Evolutionary conservation across 2,329 filamentous ascomycete genomes (phyloP), one percentile per base, ranked within the genome.

Genomic region (Aspergillus caelatus): DNA sequence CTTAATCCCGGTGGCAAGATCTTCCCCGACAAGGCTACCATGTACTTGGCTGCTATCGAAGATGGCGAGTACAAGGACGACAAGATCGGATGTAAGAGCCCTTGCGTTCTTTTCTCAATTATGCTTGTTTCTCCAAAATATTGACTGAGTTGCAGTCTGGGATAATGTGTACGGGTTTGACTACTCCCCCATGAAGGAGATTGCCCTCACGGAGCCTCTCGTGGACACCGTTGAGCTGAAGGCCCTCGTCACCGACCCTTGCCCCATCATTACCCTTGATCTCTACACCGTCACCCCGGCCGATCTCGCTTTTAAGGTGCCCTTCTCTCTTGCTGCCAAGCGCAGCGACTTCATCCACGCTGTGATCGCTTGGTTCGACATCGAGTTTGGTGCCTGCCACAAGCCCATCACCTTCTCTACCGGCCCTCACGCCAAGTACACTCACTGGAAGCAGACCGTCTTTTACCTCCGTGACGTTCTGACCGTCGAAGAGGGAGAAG

Each of bases 61-160:
- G 95, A 99, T 76, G 95, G 95, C 69, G 95, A 99, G 67, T 99
- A 99, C 88, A 98, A 98, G 86, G 94, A 98, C 68, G 95, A 99
- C 85, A 99, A 99, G 87, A 99, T 99, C 75, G 94, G 94, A 81
- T 99, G 94, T 98, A 80, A 84, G 93, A 82, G 39, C 32, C 19
- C 58, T 66, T 66, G 34, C 55, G 36, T 21, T 30, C 10, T 16
- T 16, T 10, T 36, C 43, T 57, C 39, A 23, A 32, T 34, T 58
- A 21, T 4, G n/a, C 6, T 23, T 41, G 26, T 32, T 14, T 12
- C 21, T 16, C 52, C n/a, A 34, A 45, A 52, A 41, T 67, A 56
- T 70, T 77, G 65, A 81, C 64, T 16, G 62, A 8, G 57, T 66
- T 45, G 70, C 71, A 98, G 94, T 98, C 86, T 99, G 95, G 95